Base-by-base conservation (phyloP, 805 yeast genomes). In the Candida oleophila region DNA sequence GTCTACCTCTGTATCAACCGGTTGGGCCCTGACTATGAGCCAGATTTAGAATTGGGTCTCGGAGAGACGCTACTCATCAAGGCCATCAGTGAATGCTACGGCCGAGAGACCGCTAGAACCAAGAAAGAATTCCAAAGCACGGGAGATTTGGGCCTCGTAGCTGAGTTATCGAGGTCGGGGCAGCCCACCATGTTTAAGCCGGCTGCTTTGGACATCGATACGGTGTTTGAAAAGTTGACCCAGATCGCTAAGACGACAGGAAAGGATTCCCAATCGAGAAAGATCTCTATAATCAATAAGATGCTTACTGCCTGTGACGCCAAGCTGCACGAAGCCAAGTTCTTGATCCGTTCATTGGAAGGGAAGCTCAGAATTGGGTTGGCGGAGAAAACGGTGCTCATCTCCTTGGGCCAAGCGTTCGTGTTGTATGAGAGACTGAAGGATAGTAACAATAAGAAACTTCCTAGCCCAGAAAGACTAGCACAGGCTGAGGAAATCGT, bases 101-200 rank as follows among this genome's bases (percentile, higher is more conserved):
- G 99, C 1, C 75, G 96, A 46, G 77, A 91, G 0, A 54, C 81
- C 1, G 69, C 81, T 2, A 88, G 84, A 50, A 78, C 94, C 44
- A 90, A 82, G 61, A 71, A 74, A 28, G 94, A 89, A 49, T 87
- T 85, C 57, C 84, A 82, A 44, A 81, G 86, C 51, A 77, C 80
- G 5, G 99, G 99, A 34, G 99, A 94, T 68, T 73, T 94, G 49
- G 99, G 99, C 1, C 69, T 80, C 32, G 94, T 94, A 47, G 98
- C 99, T 0, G 81, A 83, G 54, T 79, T 80, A 46, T 88, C 97
- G 0, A 77, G 97, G 55, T 76, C 85, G 12, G 87, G 82, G 18
- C 99, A 94, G 62, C 85, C 95, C 2, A 81, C 96, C 0, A 91
- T 94, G 96, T 89, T 92, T 67, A 88, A 88, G 57, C 97, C 97